Percentiles rank a stretch among this genome's conserved stretches.
phyloP scores from a whole-genome alignment of 148 eudicot genomes.

The Camellia granthamiana region DNA sequence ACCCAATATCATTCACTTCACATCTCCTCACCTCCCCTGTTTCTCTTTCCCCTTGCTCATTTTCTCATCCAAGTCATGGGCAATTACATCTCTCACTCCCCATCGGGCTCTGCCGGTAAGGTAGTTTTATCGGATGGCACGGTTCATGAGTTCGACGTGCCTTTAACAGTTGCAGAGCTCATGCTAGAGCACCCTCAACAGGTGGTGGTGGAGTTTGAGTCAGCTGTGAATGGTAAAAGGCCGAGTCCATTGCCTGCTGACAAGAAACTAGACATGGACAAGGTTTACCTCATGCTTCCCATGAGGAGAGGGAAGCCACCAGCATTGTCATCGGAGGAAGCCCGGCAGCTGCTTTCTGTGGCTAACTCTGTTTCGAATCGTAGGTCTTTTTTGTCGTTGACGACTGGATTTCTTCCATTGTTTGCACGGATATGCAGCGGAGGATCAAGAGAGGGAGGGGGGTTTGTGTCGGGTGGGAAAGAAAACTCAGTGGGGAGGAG shows the following conservation, averaged over 20 bases:
- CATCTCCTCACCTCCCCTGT: neutral
- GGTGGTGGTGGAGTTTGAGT: constrained; percentile 59
- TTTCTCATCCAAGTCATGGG: constrained; percentile 41
- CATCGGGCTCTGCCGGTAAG: constrained; percentile 37
- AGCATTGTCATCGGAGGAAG: constrained; percentile 51
- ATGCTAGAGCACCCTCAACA: constrained; percentile 84
- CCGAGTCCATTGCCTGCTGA: constrained; percentile 69
- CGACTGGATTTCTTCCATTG: constrained; percentile 49
- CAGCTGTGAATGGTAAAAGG: constrained; percentile 7
- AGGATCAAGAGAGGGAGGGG: neutral
- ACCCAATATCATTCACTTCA: neutral
- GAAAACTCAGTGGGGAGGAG: neutral
- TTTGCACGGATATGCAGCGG: constrained; percentile 42
- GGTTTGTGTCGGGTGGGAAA: neutral
- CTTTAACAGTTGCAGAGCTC: constrained; percentile 69
- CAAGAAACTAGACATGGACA: constrained; percentile 44
- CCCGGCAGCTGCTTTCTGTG: constrained; percentile 41
- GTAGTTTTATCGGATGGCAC: constrained; percentile 62
- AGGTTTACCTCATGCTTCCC: constrained; percentile 67
- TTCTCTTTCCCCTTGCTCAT: no score
- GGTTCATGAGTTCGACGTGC: constrained; percentile 39
- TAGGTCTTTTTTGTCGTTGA: constrained; percentile 19
- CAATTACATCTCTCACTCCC: constrained; percentile 34
- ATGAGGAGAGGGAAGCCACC: constrained; percentile 54
- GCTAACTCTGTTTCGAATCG: constrained; percentile 40